Evolutionary conservation across 106 monocot species (phyloP), one percentile per base, ranked within the genome.

Genomic region (Dendrobium officinale): DNA sequence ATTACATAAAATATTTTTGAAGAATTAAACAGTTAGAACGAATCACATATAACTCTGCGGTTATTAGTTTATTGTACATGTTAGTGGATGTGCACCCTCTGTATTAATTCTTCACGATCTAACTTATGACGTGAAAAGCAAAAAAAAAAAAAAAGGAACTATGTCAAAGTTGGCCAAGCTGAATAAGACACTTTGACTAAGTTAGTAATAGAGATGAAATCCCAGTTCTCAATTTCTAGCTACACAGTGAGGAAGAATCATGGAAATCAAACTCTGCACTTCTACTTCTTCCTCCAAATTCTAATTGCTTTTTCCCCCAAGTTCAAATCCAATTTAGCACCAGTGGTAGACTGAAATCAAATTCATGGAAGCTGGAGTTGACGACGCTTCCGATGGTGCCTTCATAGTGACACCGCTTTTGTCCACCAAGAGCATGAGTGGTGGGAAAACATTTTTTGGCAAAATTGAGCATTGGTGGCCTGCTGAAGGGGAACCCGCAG

Each of bases 341-440:
- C 37, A 88, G 86, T 31, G 91, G 91, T 29, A 88, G 22, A 80
- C 88, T 91, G 55, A 91, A 67, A 70, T 91, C 91, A 13, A 76
- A 48, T 1, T 11, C 13, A 45, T 26, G 72, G 26, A 4, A 6
- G 44, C 85, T 0, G 78, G 59, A 0, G 31, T 45, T 82, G 5
- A 48, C 61, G 24, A 29, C 79, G 59, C 80, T 54, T n/a, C 83
- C 85, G 18, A 79, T 54, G 2, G 77, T 84, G 6, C 90, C 90
- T 2, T 91, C 88, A 61, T 89, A 89, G 79, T 89, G 89, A 59
- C 86, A 66, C 37, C 89, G 66, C 79, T 89, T 89, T 77, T 89
- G 89, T 58, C 89, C 89, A 6, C 89, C 89, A 27, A 89, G 82
- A 19, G 89, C 89, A 77, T 89, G 89, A 11, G 86, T 86, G 7